Base-by-base conservation (phyloP, 2,329 filamentous ascomycete genomes). In the Aureobasidium melanogenum region DNA sequence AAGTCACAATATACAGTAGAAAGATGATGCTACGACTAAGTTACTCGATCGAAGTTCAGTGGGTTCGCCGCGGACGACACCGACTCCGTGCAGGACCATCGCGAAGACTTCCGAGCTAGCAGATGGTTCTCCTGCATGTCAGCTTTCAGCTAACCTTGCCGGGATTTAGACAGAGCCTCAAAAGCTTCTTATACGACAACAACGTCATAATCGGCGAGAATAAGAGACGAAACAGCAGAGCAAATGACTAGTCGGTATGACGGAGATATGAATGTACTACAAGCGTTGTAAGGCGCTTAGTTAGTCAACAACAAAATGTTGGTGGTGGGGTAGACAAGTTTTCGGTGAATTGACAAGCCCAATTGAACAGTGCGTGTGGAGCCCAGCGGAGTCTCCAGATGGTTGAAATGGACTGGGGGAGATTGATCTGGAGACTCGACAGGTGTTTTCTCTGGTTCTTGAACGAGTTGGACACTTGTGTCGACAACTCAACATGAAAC, bases 381-480 rank as follows among this genome's bases (percentile, higher is more conserved):
- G 52, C 38, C 24, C 39, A 48, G 55, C 55, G 55, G 55, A 58
- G 55, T 41, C 51, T 43, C 51, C 34, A 58, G 41, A 36, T 47
- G 41, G 54, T 30, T 30, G 46, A 48, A 55, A 26, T 22, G 30
- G 26, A 15, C 51, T 26, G 36, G 51, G 32, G 26, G 38, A 55
- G 24, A 26, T 47, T 36, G 54, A 58, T 30, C 22, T 54, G 54
- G 54, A 58, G 41, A 41, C 26, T 43, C 43, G 54, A 47, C 39
- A 43, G 26, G 14, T 36, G 54, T 41, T 41, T 15, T 5, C 30
- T 32, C n/a, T 32, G 46, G 46, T 50, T 9, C 24, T n/a, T 38
- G 19, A 17, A 38, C 12, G 32, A 51, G 19, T 26, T 17, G 19
- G 14, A 24, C 19, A 38, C 19, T 24, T 10, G 14, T 4, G 6